Conservation (phyloP, 2,329 filamentous ascomycete species). For the Chlorencoelia australis region DNA sequence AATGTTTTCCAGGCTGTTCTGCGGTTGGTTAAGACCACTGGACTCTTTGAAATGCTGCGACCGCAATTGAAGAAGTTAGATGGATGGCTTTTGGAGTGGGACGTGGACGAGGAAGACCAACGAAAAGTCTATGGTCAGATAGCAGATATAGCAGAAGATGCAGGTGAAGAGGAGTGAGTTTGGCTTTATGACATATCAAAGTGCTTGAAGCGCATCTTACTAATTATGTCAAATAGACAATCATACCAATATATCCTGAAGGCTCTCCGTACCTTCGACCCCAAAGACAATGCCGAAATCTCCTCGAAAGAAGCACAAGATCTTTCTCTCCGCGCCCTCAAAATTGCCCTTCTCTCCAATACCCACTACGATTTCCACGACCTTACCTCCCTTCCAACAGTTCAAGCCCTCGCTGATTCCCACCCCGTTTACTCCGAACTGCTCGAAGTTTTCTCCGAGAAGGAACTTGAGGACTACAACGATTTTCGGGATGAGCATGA, state of each 20-base stretch:
- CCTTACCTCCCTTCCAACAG: slow-evolving; percentile 58
- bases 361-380: slow-evolving; percentile 66
- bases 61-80: slow-evolving; percentile 77
- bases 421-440: slow-evolving; percentile 83
- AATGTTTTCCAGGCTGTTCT: slow-evolving; percentile 87
- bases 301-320: slow-evolving; percentile 50
- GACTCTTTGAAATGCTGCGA: slow-evolving; percentile 74
- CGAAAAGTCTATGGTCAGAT: slow-evolving; percentile 79
- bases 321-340: slow-evolving; percentile 56
- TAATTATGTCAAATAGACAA: slow-evolving; percentile 33
- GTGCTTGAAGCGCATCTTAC: neutral
- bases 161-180: slow-evolving; percentile 65
- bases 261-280: slow-evolving; percentile 51
- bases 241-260: slow-evolving; percentile 59
- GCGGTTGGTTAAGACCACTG: slow-evolving; percentile 64
- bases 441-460: slow-evolving; percentile 88
- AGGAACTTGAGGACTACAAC: slow-evolving; percentile 89
- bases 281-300: slow-evolving; percentile 42
- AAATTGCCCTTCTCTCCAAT: slow-evolving; percentile 54
- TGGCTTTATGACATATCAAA: neutral
- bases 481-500: slow-evolving; percentile 91
- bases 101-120: slow-evolving; percentile 69
- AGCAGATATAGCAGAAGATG: slow-evolving; percentile 68
- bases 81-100: slow-evolving; percentile 74
- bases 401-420: slow-evolving; percentile 79